A percentile compares a stretch with the other conserved stretches of the same genome.
These are phyloP conservation scores for Eragrostis curvula DNA, from an alignment of 176 grass and related monocot species.

Conservation along the genomic window DNA sequence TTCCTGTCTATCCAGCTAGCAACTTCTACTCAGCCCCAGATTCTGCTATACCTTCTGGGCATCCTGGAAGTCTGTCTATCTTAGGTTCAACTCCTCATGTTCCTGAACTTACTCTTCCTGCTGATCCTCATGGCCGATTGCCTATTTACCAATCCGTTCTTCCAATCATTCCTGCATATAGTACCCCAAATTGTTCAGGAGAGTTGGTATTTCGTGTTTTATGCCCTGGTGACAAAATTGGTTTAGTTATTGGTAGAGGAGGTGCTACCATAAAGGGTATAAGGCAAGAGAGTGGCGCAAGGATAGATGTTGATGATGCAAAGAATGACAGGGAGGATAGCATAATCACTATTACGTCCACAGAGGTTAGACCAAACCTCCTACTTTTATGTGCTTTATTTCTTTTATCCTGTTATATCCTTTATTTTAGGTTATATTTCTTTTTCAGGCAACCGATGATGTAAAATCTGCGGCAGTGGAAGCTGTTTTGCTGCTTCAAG, in stretches of 20 bases:
- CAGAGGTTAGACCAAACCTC: conserved; percentile 64
- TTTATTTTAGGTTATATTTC: conserved; percentile 34
- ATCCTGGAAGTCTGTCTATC: conserved; percentile 54
- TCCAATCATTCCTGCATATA: conserved; percentile 71
- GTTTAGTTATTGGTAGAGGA: conserved; percentile 90
- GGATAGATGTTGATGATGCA: conserved; percentile 84
- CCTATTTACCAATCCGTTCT: conserved; percentile 74
- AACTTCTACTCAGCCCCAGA: conserved; percentile 62
- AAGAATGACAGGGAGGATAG: conserved; percentile 84
- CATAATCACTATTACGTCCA: conserved; percentile 77
- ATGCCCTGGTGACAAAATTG: conserved; percentile 90
- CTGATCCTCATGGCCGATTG: conserved; percentile 59
- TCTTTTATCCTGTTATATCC: conserved; percentile 5
- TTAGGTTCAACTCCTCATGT: conserved; percentile 58
- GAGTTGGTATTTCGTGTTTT: conserved; percentile 80
- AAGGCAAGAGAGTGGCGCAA: conserved; percentile 85
- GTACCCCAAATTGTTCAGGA: conserved; percentile 62
- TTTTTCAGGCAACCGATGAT: conserved; percentile 80
- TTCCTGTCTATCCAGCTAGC: conserved; percentile 76
- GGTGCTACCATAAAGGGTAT: conserved; percentile 90
- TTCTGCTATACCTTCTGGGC: conserved; percentile 52
- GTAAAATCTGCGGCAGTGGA: conserved; percentile 92
- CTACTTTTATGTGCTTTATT: conserved; percentile 16
- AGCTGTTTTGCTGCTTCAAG: conserved; percentile 91
- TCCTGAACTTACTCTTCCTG: conserved; percentile 58